These are phyloP conservation scores for Tetrahymena elliotti DNA, from an alignment of 73 alveolate genomes.

Conservation along the genomic window DNA sequence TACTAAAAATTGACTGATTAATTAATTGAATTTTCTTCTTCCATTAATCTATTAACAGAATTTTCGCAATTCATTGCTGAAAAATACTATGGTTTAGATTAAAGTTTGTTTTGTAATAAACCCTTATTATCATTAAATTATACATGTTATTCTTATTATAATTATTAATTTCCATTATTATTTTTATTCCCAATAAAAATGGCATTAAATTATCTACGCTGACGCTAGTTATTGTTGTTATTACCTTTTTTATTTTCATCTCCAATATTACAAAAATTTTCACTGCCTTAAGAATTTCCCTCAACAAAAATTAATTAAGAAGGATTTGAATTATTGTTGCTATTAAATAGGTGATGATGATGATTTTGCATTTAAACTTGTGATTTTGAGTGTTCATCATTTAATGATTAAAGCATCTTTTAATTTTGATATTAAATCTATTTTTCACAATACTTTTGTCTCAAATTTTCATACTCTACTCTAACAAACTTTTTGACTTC, in stretches of 20 bases:
- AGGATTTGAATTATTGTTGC: not conserved
- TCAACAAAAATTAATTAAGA: not conserved
- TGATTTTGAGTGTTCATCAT: not conserved
- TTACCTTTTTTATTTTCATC: not conserved
- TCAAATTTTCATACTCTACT: not conserved
- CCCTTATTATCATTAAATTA: not conserved
- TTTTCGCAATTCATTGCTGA: not conserved
- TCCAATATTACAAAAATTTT: not conserved
- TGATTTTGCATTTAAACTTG: not conserved
- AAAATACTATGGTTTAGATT: not conserved
- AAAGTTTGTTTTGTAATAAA: not conserved
- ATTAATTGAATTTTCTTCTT: not conserved
- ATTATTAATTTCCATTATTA: not conserved
- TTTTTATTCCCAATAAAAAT: not conserved
- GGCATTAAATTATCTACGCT: not conserved
- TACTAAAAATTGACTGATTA: not conserved
- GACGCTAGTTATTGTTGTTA: not conserved
- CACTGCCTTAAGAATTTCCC: not conserved
- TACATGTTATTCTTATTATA: not conserved
- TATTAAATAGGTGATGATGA: not conserved
- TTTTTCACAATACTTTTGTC: not conserved
- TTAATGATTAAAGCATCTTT: not conserved
- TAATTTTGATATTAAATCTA: not conserved
- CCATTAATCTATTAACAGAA: not conserved
- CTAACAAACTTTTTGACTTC: not conserved